Evolutionary conservation across 75 land plant species (phyloP).

Genomic region (Cryptomeria japonica): DNA sequence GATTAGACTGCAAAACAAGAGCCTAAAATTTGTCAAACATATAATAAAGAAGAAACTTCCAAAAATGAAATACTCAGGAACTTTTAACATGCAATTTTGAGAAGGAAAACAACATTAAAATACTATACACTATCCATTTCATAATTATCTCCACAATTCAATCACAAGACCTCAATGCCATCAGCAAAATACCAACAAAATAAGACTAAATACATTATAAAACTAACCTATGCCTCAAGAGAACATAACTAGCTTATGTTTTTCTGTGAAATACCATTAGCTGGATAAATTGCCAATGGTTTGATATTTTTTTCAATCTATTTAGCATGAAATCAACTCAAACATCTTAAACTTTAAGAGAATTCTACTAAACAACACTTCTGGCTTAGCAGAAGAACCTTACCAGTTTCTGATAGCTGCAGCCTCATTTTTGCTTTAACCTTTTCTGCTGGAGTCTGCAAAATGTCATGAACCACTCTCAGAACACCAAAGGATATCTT

Average conservation of each 20-base stretch:
- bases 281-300: background rate
- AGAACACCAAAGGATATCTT: background rate
- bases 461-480: background rate
- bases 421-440: conserved; percentile 87
- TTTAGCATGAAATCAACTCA: background rate
- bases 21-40: background rate
- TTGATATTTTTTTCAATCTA: conserved; percentile 3
- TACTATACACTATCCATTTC: background rate
- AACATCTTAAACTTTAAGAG: background rate
- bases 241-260: background rate
- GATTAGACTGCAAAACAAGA: background rate
- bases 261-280: background rate
- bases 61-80: background rate
- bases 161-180: background rate
- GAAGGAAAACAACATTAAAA: background rate
- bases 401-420: conserved; percentile 90
- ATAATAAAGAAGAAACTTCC: background rate
- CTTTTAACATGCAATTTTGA: background rate
- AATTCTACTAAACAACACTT: background rate
- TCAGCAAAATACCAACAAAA: background rate
- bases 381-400: background rate
- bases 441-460: conserved; percentile 79
- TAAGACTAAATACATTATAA: background rate
- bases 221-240: background rate
- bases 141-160: background rate